Evolutionary conservation across 2,329 filamentous ascomycete species (phyloP).

Genomic region (Fusarium illudens): DNA sequence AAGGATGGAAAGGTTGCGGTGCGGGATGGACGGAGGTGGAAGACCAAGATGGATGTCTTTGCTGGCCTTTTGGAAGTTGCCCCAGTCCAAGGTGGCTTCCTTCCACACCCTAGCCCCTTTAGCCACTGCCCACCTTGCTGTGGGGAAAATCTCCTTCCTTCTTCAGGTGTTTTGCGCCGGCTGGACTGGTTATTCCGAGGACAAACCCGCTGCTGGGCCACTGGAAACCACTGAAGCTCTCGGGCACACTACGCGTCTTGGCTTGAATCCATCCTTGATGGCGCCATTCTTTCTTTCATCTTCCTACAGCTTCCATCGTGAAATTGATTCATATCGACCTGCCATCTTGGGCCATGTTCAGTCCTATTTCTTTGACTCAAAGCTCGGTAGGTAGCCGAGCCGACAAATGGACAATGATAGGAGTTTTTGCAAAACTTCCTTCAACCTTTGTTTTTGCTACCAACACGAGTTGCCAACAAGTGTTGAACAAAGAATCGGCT

Average conservation of each 20-base stretch:
- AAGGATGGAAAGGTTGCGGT: slow-evolving; percentile 29
- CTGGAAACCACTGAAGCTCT: slow-evolving; percentile 8
- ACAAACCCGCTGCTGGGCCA: slow-evolving; percentile 9
- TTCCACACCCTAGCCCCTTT: slow-evolving; percentile 33
- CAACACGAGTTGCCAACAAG: background rate
- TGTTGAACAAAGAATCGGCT: background rate
- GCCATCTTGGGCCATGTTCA: background rate
- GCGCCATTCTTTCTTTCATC: slow-evolving; percentile 35
- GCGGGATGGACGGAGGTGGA: slow-evolving; percentile 22
- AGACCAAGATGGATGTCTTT: slow-evolving; percentile 32
- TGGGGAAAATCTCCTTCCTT: slow-evolving; percentile 25
- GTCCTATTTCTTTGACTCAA: background rate
- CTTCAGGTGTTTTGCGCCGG: slow-evolving; percentile 3
- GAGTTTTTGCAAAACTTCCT: background rate
- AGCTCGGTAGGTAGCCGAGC: background rate
- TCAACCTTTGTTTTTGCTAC: background rate
- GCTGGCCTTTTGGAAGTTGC: slow-evolving; percentile 41
- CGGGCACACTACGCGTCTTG: background rate
- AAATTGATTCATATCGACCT: slow-evolving; percentile 8
- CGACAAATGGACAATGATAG: background rate
- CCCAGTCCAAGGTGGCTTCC: slow-evolving; percentile 23
- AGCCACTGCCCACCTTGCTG: slow-evolving; percentile 18
- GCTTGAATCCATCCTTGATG: slow-evolving; percentile 14
- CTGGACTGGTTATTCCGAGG: slow-evolving; percentile 32
- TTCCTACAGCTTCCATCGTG: slow-evolving; percentile 35